Percentiles rank a stretch among this genome's conserved stretches.
phyloP scores from a whole-genome alignment of 441 rosid species.

The Corymbia citriodora region DNA sequence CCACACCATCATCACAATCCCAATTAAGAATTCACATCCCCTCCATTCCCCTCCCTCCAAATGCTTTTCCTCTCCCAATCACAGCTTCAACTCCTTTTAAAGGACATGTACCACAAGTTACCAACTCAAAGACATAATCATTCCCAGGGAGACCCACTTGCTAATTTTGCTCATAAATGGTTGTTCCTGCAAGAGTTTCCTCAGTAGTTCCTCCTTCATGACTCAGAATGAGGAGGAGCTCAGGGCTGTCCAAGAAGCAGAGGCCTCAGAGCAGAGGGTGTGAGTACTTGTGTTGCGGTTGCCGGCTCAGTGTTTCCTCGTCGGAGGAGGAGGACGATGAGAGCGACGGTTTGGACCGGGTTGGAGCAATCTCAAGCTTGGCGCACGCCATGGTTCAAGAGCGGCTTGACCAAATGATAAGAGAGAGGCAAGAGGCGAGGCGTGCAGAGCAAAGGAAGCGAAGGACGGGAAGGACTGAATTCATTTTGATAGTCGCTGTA shows the following conservation, averaged over 20 bases:
- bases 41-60: slow-evolving; percentile 36
- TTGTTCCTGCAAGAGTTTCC: slow-evolving; percentile 11
- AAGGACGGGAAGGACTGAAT: neutral
- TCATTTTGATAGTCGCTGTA: slow-evolving; percentile 72
- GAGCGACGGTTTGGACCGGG: slow-evolving; percentile 31
- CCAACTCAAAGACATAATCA: slow-evolving; percentile 41
- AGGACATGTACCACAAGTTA: neutral
- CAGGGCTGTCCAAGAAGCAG: slow-evolving; percentile 29
- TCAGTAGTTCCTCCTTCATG: slow-evolving; percentile 15
- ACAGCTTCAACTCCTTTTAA: slow-evolving; percentile 20
- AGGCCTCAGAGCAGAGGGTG: slow-evolving; percentile 44
- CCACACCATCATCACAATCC: slow-evolving; percentile 12
- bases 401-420: slow-evolving; percentile 77
- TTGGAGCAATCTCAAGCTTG: slow-evolving; percentile 56
- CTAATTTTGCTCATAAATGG: slow-evolving; percentile 30
- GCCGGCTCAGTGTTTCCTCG: slow-evolving; percentile 67
- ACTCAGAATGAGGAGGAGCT: slow-evolving; percentile 31
- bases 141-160: slow-evolving; percentile 32
- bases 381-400: slow-evolving; percentile 91
- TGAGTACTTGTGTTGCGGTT: slow-evolving; percentile 59
- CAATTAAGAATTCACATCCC: slow-evolving; percentile 32
- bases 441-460: neutral
- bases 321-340: slow-evolving; percentile 47
- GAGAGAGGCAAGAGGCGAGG: slow-evolving; percentile 46
- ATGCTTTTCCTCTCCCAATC: slow-evolving; percentile 15